Evolutionary conservation across 306 rosid species (phyloP).

Genomic region (Chamaecrista fasciculata): DNA sequence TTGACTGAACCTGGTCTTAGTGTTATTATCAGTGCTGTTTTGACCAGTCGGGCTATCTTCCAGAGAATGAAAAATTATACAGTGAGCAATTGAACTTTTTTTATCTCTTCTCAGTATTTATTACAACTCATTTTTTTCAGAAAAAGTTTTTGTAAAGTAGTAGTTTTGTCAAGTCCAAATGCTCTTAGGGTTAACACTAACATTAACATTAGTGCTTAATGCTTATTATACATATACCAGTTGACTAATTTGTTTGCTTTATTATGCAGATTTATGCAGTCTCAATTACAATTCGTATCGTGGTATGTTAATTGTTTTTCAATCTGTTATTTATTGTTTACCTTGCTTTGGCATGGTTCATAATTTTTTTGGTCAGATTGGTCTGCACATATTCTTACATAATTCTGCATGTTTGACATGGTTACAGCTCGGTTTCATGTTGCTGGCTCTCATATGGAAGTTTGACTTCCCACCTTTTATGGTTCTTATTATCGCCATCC

Average conservation of each 20-base stretch:
- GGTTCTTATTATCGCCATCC: slow-evolving; percentile 97
- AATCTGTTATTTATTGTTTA: background rate
- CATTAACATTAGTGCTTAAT: background rate
- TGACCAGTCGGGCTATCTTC: slow-evolving; percentile 96
- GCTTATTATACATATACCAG: background rate
- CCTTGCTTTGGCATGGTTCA: slow-evolving; percentile 4
- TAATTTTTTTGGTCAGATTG: background rate
- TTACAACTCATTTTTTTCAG: background rate
- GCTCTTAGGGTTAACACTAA: background rate
- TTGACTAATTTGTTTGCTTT: slow-evolving; percentile 20
- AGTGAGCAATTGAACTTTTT: slow-evolving; percentile 45
- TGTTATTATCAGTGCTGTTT: slow-evolving; percentile 96
- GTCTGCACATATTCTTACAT: slow-evolving; percentile 20
- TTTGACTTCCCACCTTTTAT: slow-evolving; percentile 98
- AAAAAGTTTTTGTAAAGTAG: background rate
- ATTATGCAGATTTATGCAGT: slow-evolving; percentile 90
- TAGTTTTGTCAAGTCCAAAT: slow-evolving; percentile 1
- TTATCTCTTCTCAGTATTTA: background rate
- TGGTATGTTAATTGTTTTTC: slow-evolving; percentile 54
- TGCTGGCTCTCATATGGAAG: slow-evolving; percentile 91
- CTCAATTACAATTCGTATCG: slow-evolving; percentile 96
- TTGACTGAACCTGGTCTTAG: slow-evolving; percentile 97
- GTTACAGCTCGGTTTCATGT: slow-evolving; percentile 96
- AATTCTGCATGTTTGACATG: slow-evolving; percentile 28
- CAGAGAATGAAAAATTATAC: slow-evolving; percentile 99